These are phyloP conservation scores for Aspergillus sp. DNA, from an alignment of 2,329 filamentous ascomycete species.

Conservation along the genomic window DNA sequence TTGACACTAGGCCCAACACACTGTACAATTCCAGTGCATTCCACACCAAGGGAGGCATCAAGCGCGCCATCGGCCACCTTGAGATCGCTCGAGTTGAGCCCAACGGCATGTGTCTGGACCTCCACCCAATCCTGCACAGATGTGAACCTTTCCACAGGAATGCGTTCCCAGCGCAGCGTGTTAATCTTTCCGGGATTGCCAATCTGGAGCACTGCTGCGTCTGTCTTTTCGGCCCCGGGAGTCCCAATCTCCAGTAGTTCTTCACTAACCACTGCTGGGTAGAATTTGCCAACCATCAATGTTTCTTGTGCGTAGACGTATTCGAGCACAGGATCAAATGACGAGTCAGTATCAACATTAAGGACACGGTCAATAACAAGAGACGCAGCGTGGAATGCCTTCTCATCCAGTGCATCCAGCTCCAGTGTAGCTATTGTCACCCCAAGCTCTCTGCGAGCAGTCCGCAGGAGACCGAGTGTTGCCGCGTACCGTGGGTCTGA, in stretches of 20 bases:
- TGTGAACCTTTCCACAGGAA: not conserved
- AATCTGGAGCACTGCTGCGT: not conserved
- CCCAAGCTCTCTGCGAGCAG: slow-evolving; percentile 28
- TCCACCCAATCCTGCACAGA: slow-evolving; percentile 1
- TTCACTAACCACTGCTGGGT: not conserved
- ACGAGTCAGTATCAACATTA: not conserved
- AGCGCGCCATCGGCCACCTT: slow-evolving; percentile 16
- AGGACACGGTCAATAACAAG: not conserved
- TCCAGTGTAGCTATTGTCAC: not conserved
- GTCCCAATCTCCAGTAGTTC: not conserved
- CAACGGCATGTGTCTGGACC: slow-evolving; percentile 14
- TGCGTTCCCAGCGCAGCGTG: not conserved
- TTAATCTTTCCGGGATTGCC: not conserved
- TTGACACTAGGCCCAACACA: slow-evolving; percentile 22
- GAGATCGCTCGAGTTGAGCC: slow-evolving; percentile 28
- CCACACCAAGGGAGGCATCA: slow-evolving; percentile 19
- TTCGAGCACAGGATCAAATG: slow-evolving; percentile 12
- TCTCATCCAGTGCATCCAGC: not conserved
- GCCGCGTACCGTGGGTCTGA: slow-evolving; percentile 30
- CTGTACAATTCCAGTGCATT: slow-evolving; percentile 23
- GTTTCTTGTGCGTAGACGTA: slow-evolving; percentile 15
- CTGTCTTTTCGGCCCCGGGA: not conserved
- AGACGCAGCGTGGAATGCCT: not conserved
- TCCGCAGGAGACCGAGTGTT: slow-evolving; percentile 29
- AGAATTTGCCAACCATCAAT: slow-evolving; percentile 14